Base-by-base conservation (phyloP, 768 basidiomycete species). In the Mycena galopus region DNA sequence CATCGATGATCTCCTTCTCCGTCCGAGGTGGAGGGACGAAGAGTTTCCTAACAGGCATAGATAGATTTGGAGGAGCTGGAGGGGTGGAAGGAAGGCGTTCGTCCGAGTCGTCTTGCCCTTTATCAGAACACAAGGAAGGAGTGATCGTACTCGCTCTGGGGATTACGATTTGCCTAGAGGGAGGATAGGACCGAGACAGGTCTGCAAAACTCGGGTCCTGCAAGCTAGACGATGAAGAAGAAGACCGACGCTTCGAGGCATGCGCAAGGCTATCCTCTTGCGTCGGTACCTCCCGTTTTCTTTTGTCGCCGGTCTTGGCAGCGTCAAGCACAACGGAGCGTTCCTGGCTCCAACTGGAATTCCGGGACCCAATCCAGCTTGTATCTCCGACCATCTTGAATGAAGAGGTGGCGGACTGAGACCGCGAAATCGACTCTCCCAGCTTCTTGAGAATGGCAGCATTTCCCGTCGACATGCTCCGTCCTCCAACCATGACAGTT, bases 101-200 rank as follows among this genome's bases (percentile, higher is more conserved):
- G 44, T 89, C 87, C 6, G 84, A 84, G 61, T 84, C 85, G 1
- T 88, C 88, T 35, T 88, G 85, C 19, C 91, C 92, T 68, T 92
- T 91, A 77, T 94, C 93, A 4, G 93, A 94, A 76, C 89, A 92
- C 19, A 94, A 83, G 0, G 93, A 94, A 0, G 93, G 93, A 0
- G 93, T 94, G 9, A 88, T 78, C 2, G 77, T 65, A 14, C 72
- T 73, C 25, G 37, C 64, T n/a, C 67, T 69, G 30, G 67, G 65
- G 3, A 59, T 44, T 39, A 25, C 27, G 50, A 73, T 63, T 23
- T 71, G 71, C 12, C 75, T 71, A n/a, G 76, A 35, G 17, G 74
- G 42, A 11, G 73, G 72, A 60, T 76, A 79, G 3, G 79, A 72
- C 23, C 78, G 76, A 16, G 77, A 74, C 25, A 74, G 73, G 0